These are phyloP conservation scores for Lecanicillium sp. DNA, from an alignment of 2,329 filamentous ascomycete species.

Conservation along the genomic window DNA sequence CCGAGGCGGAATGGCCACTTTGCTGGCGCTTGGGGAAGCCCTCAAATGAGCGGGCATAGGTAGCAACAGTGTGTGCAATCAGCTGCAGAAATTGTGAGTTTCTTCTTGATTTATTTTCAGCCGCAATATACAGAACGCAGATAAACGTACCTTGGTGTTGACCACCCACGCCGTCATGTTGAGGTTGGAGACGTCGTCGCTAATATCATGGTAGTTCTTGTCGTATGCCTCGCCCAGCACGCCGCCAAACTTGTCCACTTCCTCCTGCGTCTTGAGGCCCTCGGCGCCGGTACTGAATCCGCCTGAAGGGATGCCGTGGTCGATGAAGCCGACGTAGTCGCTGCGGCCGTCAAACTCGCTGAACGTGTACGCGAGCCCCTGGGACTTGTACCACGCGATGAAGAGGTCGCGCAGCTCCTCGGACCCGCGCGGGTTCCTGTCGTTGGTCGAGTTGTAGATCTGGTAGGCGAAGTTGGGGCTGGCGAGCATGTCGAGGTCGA, in stretches of 20 bases:
- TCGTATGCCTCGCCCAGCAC: constrained; percentile 55
- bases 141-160: constrained; percentile 48
- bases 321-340: constrained; percentile 74
- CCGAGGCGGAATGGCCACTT: neutral
- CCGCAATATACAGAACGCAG: neutral
- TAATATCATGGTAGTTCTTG: constrained; percentile 56
- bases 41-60: constrained; percentile 59
- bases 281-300: constrained; percentile 76
- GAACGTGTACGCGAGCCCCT: constrained; percentile 60
- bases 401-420: constrained; percentile 64
- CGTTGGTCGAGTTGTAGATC: constrained; percentile 68
- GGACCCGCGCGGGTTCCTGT: constrained; percentile 63
- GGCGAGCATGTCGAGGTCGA: constrained; percentile 68
- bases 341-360: constrained; percentile 73
- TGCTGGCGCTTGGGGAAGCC: constrained; percentile 53
- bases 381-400: constrained; percentile 56
- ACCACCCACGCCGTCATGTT: constrained; percentile 55
- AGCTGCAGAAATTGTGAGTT: too few species aligned
- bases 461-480: constrained; percentile 61
- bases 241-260: constrained; percentile 65
- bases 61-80: constrained; percentile 68
- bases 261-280: constrained; percentile 63
- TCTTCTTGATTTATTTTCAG: too few species aligned
- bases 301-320: constrained; percentile 64
- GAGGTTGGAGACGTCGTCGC: constrained; percentile 53